phyloP scores from a whole-genome alignment of 2,329 filamentous ascomycete species.

The Colletotrichum sojae region DNA sequence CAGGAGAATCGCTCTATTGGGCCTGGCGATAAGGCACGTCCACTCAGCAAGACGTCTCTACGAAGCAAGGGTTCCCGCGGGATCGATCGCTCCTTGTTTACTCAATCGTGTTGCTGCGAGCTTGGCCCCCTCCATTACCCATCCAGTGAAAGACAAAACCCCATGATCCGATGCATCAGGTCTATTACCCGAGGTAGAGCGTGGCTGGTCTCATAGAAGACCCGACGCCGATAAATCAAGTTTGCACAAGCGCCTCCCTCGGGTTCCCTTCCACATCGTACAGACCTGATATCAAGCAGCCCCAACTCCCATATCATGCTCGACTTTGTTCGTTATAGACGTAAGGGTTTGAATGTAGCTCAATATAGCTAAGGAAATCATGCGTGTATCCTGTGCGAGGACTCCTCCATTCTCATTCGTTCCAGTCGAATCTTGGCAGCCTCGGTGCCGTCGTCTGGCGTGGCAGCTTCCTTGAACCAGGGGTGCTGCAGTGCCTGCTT shows the following conservation, averaged over 20 bases:
- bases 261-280: slow-evolving; percentile 35
- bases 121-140: slow-evolving; percentile 8
- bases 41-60: slow-evolving; percentile 32
- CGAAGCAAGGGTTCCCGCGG: slow-evolving; percentile 31
- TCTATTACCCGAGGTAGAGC: slow-evolving; percentile 27
- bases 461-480: slow-evolving; percentile 76
- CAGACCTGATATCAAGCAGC: slow-evolving; percentile 41
- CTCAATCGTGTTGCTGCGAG: slow-evolving; percentile 40
- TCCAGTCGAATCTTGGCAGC: slow-evolving; percentile 74
- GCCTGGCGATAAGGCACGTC: slow-evolving; percentile 39
- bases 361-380: slow-evolving; percentile 31
- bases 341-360: slow-evolving; percentile 37
- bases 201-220: slow-evolving; percentile 18
- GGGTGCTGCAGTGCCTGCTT: slow-evolving; percentile 76
- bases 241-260: slow-evolving; percentile 38
- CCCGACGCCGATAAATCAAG: slow-evolving; percentile 32
- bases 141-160: slow-evolving; percentile 31
- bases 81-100: slow-evolving; percentile 27
- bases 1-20: slow-evolving; percentile 41
- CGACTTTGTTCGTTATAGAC: slow-evolving; percentile 41
- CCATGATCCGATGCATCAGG: slow-evolving; percentile 28
- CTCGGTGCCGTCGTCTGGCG: slow-evolving; percentile 77
- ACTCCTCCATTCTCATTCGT: slow-evolving; percentile 60
- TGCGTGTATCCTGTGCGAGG: slow-evolving; percentile 48
- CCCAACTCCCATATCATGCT: slow-evolving; percentile 43